These are phyloP conservation scores for Amanita phalloides DNA, from an alignment of 768 basidiomycete species.

Conservation along the genomic window DNA sequence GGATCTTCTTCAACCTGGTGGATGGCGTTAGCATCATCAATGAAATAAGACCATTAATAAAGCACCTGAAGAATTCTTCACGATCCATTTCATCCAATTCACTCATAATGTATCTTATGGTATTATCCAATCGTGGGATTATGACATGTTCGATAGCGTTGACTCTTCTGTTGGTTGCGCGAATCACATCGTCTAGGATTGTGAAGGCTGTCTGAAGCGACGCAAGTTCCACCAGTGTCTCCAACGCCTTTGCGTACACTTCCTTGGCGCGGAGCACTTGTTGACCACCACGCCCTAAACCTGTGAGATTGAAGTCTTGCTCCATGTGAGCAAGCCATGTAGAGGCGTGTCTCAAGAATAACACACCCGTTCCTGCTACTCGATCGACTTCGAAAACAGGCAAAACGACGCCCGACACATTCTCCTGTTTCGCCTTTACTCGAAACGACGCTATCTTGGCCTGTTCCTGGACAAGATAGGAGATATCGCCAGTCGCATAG, in stretches of 20 bases:
- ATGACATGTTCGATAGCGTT: constrained; percentile 98
- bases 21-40: background rate
- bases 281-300: constrained; percentile 93
- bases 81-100: constrained; percentile 99
- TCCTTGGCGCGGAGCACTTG: constrained; percentile 93
- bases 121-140: constrained; percentile 92
- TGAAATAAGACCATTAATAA: constrained; percentile 1
- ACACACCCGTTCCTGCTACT: constrained; percentile 67
- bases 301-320: constrained; percentile 92
- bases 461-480: constrained; percentile 96
- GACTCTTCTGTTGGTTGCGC: constrained; percentile 96
- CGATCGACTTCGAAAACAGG: constrained; percentile 93
- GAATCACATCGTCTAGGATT: constrained; percentile 97
- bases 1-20: constrained; percentile 85
- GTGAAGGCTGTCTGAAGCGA: constrained; percentile 97
- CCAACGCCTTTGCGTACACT: constrained; percentile 95
- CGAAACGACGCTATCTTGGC: constrained; percentile 86
- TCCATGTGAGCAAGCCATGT: background rate
- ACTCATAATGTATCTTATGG: constrained; percentile 95
- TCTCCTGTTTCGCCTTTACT: constrained; percentile 93
- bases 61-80: constrained; percentile 85
- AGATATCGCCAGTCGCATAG: constrained; percentile 94
- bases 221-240: constrained; percentile 94
- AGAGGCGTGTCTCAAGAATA: background rate
- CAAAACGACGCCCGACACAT: constrained; percentile 92